A percentile compares a stretch with the other conserved stretches of the same genome.
Evolutionary conservation across 805 yeast genomes (phyloP).

Genomic region (Lipomyces sp.): DNA sequence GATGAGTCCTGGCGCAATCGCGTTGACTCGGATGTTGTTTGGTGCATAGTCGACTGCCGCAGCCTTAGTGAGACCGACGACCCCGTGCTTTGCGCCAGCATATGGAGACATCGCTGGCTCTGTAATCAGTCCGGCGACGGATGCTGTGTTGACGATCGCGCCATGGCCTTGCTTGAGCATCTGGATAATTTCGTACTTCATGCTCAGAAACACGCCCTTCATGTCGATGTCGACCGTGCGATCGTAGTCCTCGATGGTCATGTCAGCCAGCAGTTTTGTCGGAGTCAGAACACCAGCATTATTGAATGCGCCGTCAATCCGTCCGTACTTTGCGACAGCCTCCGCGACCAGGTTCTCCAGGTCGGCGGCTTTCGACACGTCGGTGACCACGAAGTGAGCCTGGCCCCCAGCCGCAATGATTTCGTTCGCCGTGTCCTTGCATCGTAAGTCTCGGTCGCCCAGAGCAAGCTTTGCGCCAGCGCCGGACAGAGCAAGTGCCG

Average conservation of each 20-base stretch:
- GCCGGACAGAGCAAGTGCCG: conserved; percentile 6
- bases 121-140: conserved; percentile 2
- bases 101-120: conserved; percentile 10
- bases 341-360: not conserved
- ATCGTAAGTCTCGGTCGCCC: not conserved
- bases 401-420: not conserved
- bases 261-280: conserved; percentile 36
- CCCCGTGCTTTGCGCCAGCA: conserved; percentile 13
- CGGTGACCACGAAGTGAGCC: not conserved
- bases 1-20: conserved; percentile 15
- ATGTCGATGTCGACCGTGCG: conserved; percentile 39
- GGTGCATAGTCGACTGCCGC: conserved; percentile 13
- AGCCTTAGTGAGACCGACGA: conserved; percentile 10
- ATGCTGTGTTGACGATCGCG: conserved; percentile 6
- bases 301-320: conserved; percentile 76
- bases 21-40: conserved; percentile 16
- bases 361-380: not conserved
- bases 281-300: conserved; percentile 72
- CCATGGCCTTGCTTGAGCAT: conserved; percentile 2
- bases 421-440: not conserved
- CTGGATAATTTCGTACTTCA: conserved; percentile 1
- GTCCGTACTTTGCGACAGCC: conserved; percentile 62
- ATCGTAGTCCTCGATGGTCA: conserved; percentile 38
- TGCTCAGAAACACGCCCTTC: conserved; percentile 37
- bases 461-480: conserved; percentile 8